A percentile compares a stretch with the other conserved stretches of the same genome.
These are phyloP conservation scores for Acanthamoeba castellanii DNA, from an alignment of 208 protist species.

Conservation along the genomic window DNA sequence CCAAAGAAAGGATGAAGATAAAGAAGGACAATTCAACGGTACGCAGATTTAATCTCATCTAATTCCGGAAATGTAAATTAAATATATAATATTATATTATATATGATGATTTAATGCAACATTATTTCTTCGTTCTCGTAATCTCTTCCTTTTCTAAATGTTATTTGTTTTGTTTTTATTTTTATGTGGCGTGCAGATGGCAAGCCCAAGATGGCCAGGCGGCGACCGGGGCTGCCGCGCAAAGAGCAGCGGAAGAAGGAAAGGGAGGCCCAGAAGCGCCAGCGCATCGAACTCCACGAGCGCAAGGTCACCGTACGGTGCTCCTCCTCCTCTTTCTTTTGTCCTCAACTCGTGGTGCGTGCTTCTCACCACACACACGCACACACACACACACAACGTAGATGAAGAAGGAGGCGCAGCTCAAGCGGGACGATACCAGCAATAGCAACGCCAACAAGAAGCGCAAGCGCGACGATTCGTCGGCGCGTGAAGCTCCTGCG, in stretches of 20 bases:
- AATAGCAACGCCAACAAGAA: neutral
- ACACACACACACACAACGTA: neutral
- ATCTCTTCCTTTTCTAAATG: neutral
- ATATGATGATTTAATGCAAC: neutral
- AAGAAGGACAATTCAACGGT: neutral
- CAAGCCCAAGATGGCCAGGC: neutral
- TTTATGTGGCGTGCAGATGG: neutral
- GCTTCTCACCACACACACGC: neutral
- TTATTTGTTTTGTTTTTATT: neutral
- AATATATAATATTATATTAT: neutral
- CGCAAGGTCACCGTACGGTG: neutral
- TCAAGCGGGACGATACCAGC: neutral
- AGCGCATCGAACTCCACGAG: neutral
- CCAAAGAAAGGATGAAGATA: neutral
- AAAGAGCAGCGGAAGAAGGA: constrained; percentile 50
- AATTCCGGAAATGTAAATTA: neutral
- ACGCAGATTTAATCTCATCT: neutral
- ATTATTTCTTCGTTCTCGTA: neutral
- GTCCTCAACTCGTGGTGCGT: neutral
- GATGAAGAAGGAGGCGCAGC: neutral
- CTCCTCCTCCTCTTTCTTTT: neutral
- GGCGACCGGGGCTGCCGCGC: neutral
- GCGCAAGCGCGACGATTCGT: constrained; percentile 26
- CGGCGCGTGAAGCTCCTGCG: neutral
- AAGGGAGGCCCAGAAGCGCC: neutral